Evolutionary conservation across 441 rosid species (phyloP), one percentile per base, ranked within the genome.

Genomic region (Pelargonium myrrhifolium): DNA sequence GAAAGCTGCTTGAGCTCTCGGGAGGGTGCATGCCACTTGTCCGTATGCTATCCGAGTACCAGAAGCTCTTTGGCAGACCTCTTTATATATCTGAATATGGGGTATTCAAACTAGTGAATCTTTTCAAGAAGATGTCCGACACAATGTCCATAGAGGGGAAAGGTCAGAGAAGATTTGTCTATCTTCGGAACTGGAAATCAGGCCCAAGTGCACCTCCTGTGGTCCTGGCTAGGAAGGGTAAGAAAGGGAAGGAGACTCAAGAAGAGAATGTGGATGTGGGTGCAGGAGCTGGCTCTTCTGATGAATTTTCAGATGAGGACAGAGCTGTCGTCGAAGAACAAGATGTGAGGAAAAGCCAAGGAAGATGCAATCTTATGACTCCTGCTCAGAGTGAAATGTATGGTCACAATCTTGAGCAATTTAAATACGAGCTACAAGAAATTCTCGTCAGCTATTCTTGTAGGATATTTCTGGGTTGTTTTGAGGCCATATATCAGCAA

Each of bases 381-480:
- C 68, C 63, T 17, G 62, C 75, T 47, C 68, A 18, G 60, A 59
- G 26, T 61, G 78, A 74, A 35, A 66, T 67, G 45, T 72, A 72
- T 62, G 71, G 72, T 65, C 67, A 28, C 49, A 67, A 71, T 68
- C 73, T 94, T 4, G 85, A 83, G 76, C 91, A 86, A 71, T 92
- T 92, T 77, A 92, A 87, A 81, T 70, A 69, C 9, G 96, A 94
- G 83, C 75, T 94, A 70, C 96, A 89, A 77, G 96, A 92, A 70
- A 89, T 88, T 78, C 72, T 94, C 18, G 98, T 92, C 71, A 85
- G 99, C 81, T 92, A 92, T 74, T 84, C 91, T 65, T 87, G 92
- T 75, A 65, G 76, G 11, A 87, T 92, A 68, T 82, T 77, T 76
- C 66, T 94, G 78, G 86, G 83, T 71, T 83, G 84, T 77, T 92